Evolutionary conservation across 192 early-diverging fungal genomes (phyloP), one percentile per base, ranked within the genome.

Genomic region (Jimgerdemannia lactiflua): DNA sequence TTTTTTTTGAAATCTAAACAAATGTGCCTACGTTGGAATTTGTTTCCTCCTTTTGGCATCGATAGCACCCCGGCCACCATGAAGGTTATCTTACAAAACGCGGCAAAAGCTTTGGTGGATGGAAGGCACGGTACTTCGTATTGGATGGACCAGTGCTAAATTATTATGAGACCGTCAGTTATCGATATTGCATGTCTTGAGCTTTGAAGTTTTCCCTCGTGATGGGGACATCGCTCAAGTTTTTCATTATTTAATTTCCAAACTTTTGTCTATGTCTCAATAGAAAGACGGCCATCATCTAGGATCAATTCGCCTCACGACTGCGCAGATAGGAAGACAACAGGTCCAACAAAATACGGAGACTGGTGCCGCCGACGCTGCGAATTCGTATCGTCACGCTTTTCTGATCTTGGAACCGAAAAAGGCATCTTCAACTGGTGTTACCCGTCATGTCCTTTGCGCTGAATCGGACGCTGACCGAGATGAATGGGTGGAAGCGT

Each of bases 71-170:
- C 10, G 90, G 89, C 0, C 82, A 85, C 75, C 95, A 94, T 73
- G 95, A 96, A 82, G 96, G 96, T 6, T 95, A 91, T 70, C 80
- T 98, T 72, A 92, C 94, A 66, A 98, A 97, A 78, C 91, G 91
- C 83, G 96, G 97, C 67, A 98, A 97, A 78, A 96, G 92, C 79
- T 98, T 98, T 93, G 96, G 97, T 69, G 96, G 95, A 9, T 97
- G 96, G 96, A 98, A 98, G 79, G 86, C 93, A 43, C 88, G 95
- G 69, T 97, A 92, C 83, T 97, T 95, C 78, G 86, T 91, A 49
- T 86, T 94, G 11, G 86, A 90, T 71, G 82, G 83, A 19, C 86
- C 89, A 0, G 75, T 91, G 2, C 81, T 96, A 49, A 92, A 95
- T 74, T 97, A 96, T 83, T 94, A 89, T 77, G 96, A 98, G 75